These are phyloP conservation scores for Yamadazyma membranifaciens DNA, from an alignment of 1,139 yeast species.

Conservation along the genomic window DNA sequence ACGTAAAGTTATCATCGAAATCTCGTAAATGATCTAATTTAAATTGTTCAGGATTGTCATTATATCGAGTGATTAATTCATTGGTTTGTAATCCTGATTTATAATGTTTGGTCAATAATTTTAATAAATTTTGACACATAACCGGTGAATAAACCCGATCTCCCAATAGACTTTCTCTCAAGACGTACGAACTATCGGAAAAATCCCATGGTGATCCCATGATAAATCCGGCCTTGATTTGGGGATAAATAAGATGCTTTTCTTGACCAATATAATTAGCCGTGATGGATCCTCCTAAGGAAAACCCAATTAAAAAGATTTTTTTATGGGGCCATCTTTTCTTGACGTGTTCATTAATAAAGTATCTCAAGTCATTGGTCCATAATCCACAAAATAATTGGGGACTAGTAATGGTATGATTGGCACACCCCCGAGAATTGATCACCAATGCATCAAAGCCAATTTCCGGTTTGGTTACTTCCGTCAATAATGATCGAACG, in stretches of 20 bases:
- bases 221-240: conserved; percentile 48
- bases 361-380: conserved; percentile 60
- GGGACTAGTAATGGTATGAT: conserved; percentile 57
- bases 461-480: conserved; percentile 30
- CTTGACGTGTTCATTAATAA: conserved; percentile 47
- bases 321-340: conserved; percentile 49
- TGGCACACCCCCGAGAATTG: conserved; percentile 61
- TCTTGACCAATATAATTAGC: conserved; percentile 59
- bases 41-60: conserved; percentile 32
- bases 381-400: conserved; percentile 59
- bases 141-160: conserved; percentile 51
- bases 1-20: conserved; percentile 54
- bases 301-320: conserved; percentile 53
- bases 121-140: conserved; percentile 49
- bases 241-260: conserved; percentile 28
- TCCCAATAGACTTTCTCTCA: conserved; percentile 44
- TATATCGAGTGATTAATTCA: conserved; percentile 28
- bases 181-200: conserved; percentile 42
- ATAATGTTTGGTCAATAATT: conserved; percentile 43
- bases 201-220: conserved; percentile 62
- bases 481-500: conserved; percentile 42
- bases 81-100: conserved; percentile 29
- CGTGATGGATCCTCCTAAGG: conserved; percentile 56
- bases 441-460: conserved; percentile 54
- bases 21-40: conserved; percentile 33